These are phyloP conservation scores for Diaporthe velutina DNA, from an alignment of 2,329 filamentous ascomycete genomes.

Conservation along the genomic window DNA sequence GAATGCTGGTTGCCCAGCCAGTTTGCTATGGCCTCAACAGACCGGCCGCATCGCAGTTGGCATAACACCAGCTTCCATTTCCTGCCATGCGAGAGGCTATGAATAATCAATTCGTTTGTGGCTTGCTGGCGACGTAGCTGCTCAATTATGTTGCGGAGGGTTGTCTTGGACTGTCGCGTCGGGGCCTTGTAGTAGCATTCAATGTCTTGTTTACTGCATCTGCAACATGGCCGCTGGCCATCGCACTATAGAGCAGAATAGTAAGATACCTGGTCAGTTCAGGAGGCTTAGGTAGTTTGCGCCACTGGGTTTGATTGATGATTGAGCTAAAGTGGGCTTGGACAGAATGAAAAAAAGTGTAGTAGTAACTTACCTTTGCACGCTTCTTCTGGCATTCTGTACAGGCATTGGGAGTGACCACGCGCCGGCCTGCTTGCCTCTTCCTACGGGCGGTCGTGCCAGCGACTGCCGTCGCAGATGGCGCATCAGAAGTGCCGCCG, in stretches of 20 bases:
- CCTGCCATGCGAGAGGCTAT: slow-evolving; percentile 64
- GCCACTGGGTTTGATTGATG: not conserved
- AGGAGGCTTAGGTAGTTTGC: slow-evolving; percentile 1
- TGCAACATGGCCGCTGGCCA: slow-evolving; percentile 66
- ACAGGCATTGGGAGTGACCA: slow-evolving; percentile 72
- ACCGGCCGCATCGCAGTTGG: slow-evolving; percentile 66
- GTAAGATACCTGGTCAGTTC: slow-evolving; percentile 22
- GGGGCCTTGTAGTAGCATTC: slow-evolving; percentile 74
- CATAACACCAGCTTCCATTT: slow-evolving; percentile 67
- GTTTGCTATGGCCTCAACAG: slow-evolving; percentile 67
- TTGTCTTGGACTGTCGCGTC: slow-evolving; percentile 74
- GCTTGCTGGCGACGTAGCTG: slow-evolving; percentile 66
- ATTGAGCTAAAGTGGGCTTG: not conserved
- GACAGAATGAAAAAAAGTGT: not conserved
- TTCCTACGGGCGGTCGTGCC: slow-evolving; percentile 56
- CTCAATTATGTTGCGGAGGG: slow-evolving; percentile 71
- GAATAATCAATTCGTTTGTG: slow-evolving; percentile 67
- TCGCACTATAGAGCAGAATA: slow-evolving; percentile 62
- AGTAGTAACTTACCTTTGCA: slow-evolving; percentile 67
- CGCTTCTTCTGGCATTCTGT: slow-evolving; percentile 74
- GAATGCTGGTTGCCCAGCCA: slow-evolving; percentile 58
- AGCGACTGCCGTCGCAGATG: slow-evolving; percentile 36
- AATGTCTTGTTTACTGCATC: slow-evolving; percentile 67
- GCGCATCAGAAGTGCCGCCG: slow-evolving; percentile 43
- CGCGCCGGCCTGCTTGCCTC: slow-evolving; percentile 65